A percentile compares a stretch with the other conserved stretches of the same genome.
phyloP scores from a whole-genome alignment of 208 protist species.

The Trypanosoma congolense region DNA sequence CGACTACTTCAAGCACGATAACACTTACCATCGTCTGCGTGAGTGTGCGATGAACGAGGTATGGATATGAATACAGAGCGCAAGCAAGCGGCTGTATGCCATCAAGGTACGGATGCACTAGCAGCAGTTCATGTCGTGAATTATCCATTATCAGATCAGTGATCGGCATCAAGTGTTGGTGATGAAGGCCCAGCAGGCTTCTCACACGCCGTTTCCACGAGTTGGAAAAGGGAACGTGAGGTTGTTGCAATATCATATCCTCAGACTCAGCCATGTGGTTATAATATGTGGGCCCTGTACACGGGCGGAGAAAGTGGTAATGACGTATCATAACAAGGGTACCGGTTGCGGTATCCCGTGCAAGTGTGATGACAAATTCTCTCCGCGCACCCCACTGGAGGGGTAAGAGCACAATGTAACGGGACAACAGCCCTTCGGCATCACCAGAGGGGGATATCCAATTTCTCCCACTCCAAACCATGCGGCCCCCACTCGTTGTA shows the following conservation, averaged over 20 bases:
- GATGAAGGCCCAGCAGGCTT: slow-evolving; percentile 9
- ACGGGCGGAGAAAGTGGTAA: slow-evolving; percentile 5
- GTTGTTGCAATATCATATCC: background rate
- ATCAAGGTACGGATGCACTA: slow-evolving; percentile 21
- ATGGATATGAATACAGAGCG: slow-evolving; percentile 2
- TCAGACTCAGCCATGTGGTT: too few species aligned
- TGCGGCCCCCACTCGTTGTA: background rate
- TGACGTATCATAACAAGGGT: slow-evolving; percentile 13
- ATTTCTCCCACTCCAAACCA: background rate
- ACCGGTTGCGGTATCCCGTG: slow-evolving; percentile 6
- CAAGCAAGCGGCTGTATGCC: slow-evolving; percentile 21
- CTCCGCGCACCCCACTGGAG: slow-evolving; percentile 11
- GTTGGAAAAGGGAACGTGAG: slow-evolving; percentile 13
- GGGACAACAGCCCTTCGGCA: background rate
- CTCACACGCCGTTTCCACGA: slow-evolving; percentile 12
- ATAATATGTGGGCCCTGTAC: background rate
- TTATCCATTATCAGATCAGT: slow-evolving; percentile 22
- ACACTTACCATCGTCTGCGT: background rate
- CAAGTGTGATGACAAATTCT: slow-evolving; percentile 1
- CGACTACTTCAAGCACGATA: slow-evolving; percentile 18
- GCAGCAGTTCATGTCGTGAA: slow-evolving; percentile 11
- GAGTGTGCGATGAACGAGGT: background rate
- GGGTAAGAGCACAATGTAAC: slow-evolving; percentile 12
- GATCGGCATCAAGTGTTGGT: slow-evolving; percentile 12
- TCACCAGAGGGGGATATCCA: background rate